Evolutionary conservation across 2,329 filamentous ascomycete species (phyloP).

Genomic region (Diaporthe sp.): DNA sequence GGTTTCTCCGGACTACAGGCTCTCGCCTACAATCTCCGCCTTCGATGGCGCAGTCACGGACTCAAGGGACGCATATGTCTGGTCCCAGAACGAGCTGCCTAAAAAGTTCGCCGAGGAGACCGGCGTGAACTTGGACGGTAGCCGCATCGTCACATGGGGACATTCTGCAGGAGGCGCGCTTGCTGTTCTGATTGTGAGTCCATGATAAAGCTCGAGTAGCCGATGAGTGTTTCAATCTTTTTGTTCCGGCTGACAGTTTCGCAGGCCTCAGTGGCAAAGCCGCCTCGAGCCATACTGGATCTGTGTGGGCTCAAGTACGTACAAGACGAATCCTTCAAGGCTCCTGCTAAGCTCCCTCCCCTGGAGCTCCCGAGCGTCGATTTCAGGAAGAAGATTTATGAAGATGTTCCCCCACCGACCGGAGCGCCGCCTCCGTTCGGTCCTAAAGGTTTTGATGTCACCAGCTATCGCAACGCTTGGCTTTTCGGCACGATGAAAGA

Average conservation of each 20-base stretch:
- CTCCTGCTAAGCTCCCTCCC: neutral
- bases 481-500: neutral
- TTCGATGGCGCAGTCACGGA: neutral
- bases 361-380: neutral
- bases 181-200: neutral
- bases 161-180: constrained; percentile 4
- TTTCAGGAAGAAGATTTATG: constrained; percentile 8
- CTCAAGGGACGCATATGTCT: neutral
- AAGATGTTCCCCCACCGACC: neutral
- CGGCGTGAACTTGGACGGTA: neutral
- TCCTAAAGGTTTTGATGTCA: neutral
- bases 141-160: neutral
- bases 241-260: neutral
- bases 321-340: neutral
- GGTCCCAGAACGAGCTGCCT: neutral
- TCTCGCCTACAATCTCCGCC: constrained; percentile 1
- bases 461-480: constrained; percentile 9
- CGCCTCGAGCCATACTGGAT: neutral
- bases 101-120: neutral
- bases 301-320: constrained; percentile 4
- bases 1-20: neutral
- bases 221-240: neutral
- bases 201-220: neutral
- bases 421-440: neutral
- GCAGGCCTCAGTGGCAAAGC: neutral